Evolutionary conservation across 148 eudicot species (phyloP).

Genomic region (Rhododendron henanense): DNA sequence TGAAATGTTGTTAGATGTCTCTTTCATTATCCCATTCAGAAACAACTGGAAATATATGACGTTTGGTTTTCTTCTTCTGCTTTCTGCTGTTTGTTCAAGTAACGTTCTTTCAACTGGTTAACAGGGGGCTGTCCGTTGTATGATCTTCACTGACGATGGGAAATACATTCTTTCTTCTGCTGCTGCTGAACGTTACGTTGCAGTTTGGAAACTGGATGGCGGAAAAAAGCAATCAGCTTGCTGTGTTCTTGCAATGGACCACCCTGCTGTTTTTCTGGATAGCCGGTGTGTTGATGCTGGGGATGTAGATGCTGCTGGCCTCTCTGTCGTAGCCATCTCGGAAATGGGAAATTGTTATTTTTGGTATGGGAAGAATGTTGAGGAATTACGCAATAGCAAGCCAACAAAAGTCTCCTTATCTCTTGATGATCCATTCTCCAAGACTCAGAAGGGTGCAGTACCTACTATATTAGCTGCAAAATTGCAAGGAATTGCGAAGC

Average conservation of each 20-base stretch:
- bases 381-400: constrained; percentile 57
- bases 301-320: constrained; percentile 41
- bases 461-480: constrained; percentile 73
- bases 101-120: constrained; percentile 8
- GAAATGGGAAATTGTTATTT: constrained; percentile 82
- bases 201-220: constrained; percentile 77
- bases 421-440: constrained; percentile 34
- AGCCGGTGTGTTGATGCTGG: constrained; percentile 36
- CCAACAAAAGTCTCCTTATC: constrained; percentile 59
- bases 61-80: background rate
- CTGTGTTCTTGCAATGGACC: constrained; percentile 85
- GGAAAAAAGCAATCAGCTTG: constrained; percentile 75
- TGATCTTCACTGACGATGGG: constrained; percentile 80
- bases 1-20: background rate
- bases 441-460: constrained; percentile 44
- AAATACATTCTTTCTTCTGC: constrained; percentile 77
- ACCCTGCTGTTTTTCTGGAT: constrained; percentile 82
- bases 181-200: constrained; percentile 78
- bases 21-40: background rate
- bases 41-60: background rate
- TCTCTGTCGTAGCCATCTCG: constrained; percentile 74
- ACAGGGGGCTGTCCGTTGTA: constrained; percentile 77
- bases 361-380: constrained; percentile 70
- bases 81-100: constrained; percentile 4
- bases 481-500: constrained; percentile 46